These are phyloP conservation scores for Citrullus mucosospermus DNA, from an alignment of 306 rosid species.

Conservation along the genomic window DNA sequence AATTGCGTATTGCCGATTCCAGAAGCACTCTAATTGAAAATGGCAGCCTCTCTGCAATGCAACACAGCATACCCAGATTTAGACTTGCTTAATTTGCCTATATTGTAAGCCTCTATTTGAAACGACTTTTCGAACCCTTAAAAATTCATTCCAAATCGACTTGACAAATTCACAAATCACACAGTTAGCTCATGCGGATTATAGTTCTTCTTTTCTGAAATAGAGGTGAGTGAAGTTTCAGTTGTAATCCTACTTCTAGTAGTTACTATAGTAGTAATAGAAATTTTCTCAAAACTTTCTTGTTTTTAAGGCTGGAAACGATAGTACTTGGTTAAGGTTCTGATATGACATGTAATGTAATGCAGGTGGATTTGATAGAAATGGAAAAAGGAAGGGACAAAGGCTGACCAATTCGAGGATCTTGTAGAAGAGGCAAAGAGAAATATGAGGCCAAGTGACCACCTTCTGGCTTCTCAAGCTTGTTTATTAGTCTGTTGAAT, in stretches of 20 bases:
- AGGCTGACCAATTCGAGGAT: conserved; percentile 59
- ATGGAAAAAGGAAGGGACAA: background rate
- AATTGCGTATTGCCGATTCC: conserved; percentile 80
- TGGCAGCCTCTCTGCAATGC: conserved; percentile 50
- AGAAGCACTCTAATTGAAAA: conserved; percentile 76
- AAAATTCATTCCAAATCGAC: background rate
- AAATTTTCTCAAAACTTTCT: too few relatives aligned
- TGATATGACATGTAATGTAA: background rate
- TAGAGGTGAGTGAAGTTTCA: background rate
- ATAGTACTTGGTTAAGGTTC: background rate
- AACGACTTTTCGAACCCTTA: background rate
- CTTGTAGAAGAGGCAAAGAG: conserved; percentile 73
- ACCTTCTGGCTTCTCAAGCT: conserved; percentile 53
- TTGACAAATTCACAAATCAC: background rate
- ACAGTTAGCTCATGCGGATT: background rate
- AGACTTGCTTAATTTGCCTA: too few relatives aligned
- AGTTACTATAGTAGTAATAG: background rate
- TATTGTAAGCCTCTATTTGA: too few relatives aligned
- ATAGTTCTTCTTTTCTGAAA: background rate
- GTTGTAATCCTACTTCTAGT: too few relatives aligned
- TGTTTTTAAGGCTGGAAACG: background rate
- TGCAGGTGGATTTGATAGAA: background rate
- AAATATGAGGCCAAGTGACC: conserved; percentile 63
- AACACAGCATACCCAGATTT: background rate
- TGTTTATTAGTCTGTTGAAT: conserved; percentile 45